phyloP scores from a whole-genome alignment of 2,329 filamentous ascomycete species.

The Fusarium virguliforme region DNA sequence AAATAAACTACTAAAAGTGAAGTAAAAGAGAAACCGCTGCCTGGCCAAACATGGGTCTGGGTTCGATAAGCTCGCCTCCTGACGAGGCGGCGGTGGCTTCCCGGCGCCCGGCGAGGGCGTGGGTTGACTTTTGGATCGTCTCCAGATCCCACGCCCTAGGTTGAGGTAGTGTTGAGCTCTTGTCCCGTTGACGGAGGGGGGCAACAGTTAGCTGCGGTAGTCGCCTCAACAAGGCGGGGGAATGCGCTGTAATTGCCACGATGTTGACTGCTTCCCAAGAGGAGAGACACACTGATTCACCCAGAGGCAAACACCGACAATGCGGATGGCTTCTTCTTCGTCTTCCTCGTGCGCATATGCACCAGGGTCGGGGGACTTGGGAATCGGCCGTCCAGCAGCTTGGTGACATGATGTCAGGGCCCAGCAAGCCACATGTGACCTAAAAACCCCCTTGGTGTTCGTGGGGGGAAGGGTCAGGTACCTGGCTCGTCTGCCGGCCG shows the following conservation, averaged over 20 bases:
- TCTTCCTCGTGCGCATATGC: constrained; percentile 27
- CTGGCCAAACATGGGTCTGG: constrained; percentile 24
- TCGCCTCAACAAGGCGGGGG: constrained; percentile 20
- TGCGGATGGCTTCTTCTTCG: constrained; percentile 22
- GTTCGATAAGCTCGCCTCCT: constrained; percentile 19
- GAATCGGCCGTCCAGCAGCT: constrained; percentile 39
- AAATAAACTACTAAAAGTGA: constrained; percentile 18
- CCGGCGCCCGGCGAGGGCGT: constrained; percentile 25
- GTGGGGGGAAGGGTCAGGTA: constrained; percentile 39
- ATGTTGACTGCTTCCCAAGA: constrained; percentile 1
- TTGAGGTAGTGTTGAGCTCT: constrained; percentile 35
- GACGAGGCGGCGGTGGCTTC: constrained; percentile 29
- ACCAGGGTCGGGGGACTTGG: constrained; percentile 20
- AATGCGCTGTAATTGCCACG: background rate
- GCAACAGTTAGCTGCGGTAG: constrained; percentile 10
- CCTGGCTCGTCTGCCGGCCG: constrained; percentile 32
- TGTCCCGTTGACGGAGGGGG: constrained; percentile 45
- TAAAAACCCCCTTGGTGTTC: constrained; percentile 35
- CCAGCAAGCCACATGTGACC: constrained; percentile 46
- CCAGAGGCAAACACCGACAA: constrained; percentile 35
- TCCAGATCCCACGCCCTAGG: constrained; percentile 30
- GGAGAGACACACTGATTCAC: background rate
- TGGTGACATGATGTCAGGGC: constrained; percentile 53
- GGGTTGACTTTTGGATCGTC: constrained; percentile 29
- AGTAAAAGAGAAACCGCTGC: constrained; percentile 17